Evolutionary conservation across 2,329 filamentous ascomycete species (phyloP), one percentile per base, ranked within the genome.

Genomic region (Allantophomopsis lycopodina): DNA sequence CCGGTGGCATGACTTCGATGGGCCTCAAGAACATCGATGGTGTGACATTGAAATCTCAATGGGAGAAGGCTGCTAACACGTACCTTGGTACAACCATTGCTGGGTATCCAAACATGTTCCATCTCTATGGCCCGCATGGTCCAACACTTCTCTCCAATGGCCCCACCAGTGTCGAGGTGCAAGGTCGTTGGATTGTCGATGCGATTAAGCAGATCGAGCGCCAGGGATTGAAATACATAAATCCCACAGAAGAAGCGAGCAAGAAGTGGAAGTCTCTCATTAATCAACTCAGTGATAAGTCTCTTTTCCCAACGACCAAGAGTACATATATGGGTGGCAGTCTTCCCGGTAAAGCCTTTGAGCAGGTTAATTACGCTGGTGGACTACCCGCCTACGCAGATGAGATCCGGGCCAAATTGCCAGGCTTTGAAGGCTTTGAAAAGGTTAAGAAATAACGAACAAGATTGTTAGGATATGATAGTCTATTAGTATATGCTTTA

Each of bases 241-340:
- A 76, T 42, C 60, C 69, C 0, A 65, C 60, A 31, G 31, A 44
- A 0, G 64, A 69, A 32, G 64, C 65, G 0, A 59, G 65, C 7
- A 50, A 62, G 5, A 49, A 56, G 4, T 78, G 70, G 69, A 72
- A 67, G 49, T 50, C 65, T 34, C 51, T 57, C 8, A 60, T 76
- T 17, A 47, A 65, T n/a, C 59, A 65, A 2, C 39, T 71, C 2
- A 66, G 61, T 36, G 54, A 72, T 47, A 48, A 33, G 10, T 62
- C 60, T 5, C 54, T 77, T 3, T 63, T 77, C 42, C 67, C 69
- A 0, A 65, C 58, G 0, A 64, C 63, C 0, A 58, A 55, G 18
- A 68, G 61, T 5, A 75, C 67, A 15, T 76, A 73, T 44, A 71
- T 74, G 65, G 73, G 73, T 2, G 66, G 63, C 0, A 71, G 60